phyloP scores from a whole-genome alignment of 176 grass and related monocot species.

The Cenchrus americanus region DNA sequence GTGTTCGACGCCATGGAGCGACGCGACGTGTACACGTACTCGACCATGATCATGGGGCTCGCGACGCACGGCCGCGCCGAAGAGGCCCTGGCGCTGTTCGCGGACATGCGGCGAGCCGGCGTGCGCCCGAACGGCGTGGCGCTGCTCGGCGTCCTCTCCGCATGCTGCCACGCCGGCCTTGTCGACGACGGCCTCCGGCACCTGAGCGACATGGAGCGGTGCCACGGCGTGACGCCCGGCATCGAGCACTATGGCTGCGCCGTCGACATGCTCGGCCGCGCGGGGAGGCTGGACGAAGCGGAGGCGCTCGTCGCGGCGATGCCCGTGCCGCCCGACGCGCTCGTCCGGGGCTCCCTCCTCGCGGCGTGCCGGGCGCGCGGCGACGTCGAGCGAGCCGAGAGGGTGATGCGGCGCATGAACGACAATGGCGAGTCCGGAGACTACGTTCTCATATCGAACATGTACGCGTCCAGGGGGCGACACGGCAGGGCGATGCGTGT shows the following conservation, averaged over 20 bases:
- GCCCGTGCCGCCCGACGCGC: slow-evolving; percentile 58
- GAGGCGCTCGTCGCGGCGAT: slow-evolving; percentile 57
- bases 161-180: slow-evolving; percentile 69
- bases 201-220: slow-evolving; percentile 34
- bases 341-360: slow-evolving; percentile 70
- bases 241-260: slow-evolving; percentile 85
- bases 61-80: slow-evolving; percentile 62
- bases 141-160: slow-evolving; percentile 59
- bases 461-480: slow-evolving; percentile 50
- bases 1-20: slow-evolving; percentile 57
- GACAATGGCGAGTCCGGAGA: slow-evolving; percentile 38
- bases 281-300: slow-evolving; percentile 54
- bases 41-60: slow-evolving; percentile 60
- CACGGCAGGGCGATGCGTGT: slow-evolving; percentile 34
- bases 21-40: slow-evolving; percentile 73
- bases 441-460: slow-evolving; percentile 73
- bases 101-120: slow-evolving; percentile 46
- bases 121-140: slow-evolving; percentile 65
- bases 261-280: slow-evolving; percentile 75
- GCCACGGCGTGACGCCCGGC: slow-evolving; percentile 37
- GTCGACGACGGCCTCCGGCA: slow-evolving; percentile 54
- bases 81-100: slow-evolving; percentile 56
- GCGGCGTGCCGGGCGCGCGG: slow-evolving; percentile 53
- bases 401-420: slow-evolving; percentile 32
- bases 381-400: slow-evolving; percentile 58